phyloP scores from a whole-genome alignment of 768 basidiomycete species.

The Boletus pseudopeckii region DNA sequence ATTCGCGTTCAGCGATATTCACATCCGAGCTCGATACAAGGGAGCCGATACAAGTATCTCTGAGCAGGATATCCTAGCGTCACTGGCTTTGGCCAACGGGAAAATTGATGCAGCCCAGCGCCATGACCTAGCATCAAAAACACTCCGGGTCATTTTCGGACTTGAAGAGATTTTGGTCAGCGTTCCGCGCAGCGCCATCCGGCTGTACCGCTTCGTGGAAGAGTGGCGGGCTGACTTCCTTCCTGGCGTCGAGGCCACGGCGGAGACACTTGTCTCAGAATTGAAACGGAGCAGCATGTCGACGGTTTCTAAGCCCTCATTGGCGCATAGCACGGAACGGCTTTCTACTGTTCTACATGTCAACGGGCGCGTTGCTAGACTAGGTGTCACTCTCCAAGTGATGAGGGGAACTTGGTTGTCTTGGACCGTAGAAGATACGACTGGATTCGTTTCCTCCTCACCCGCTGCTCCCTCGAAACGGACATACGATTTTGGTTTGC shows the following conservation, averaged over 20 bases:
- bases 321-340: conserved; percentile 13
- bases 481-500: conserved; percentile 57
- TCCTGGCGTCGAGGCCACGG: conserved; percentile 65
- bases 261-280: conserved; percentile 65
- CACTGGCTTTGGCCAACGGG: conserved; percentile 46
- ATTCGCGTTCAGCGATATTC: conserved; percentile 47
- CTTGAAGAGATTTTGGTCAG: conserved; percentile 48
- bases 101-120: conserved; percentile 46
- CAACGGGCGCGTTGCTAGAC: conserved; percentile 47
- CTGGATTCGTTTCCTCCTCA: conserved; percentile 45
- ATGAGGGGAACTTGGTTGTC: conserved; percentile 89
- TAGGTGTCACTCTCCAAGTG: conserved; percentile 68
- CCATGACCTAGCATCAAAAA: conserved; percentile 41
- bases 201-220: conserved; percentile 73
- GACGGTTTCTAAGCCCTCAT: conserved; percentile 30
- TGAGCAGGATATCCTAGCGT: conserved; percentile 60
- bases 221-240: conserved; percentile 82
- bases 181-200: conserved; percentile 79
- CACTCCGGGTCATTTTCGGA: conserved; percentile 43
- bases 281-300: conserved; percentile 43
- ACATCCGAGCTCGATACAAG: conserved; percentile 55
- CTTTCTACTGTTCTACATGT: conserved; percentile 39
- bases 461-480: conserved; percentile 30
- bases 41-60: conserved; percentile 36
- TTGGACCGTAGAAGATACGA: conserved; percentile 57